Percentiles rank a stretch among this genome's conserved stretches.
These are phyloP conservation scores for Colletotrichum eremochloae DNA, from an alignment of 2,329 filamentous ascomycete genomes.

Conservation along the genomic window DNA sequence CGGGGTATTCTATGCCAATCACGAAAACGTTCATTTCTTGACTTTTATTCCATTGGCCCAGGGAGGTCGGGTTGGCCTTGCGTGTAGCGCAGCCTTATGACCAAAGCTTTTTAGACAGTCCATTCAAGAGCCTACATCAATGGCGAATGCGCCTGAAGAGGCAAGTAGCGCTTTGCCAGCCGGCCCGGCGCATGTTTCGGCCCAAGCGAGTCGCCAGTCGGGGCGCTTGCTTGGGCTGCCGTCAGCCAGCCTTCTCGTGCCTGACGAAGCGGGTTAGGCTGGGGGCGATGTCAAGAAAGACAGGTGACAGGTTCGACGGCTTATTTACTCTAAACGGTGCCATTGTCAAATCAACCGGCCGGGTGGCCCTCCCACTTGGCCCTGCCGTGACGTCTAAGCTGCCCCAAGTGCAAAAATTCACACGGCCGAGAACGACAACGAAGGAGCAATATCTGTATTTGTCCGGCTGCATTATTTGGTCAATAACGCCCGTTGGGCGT, in stretches of 20 bases:
- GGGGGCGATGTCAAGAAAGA: constrained; percentile 23
- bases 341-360: constrained; percentile 53
- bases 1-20: constrained; percentile 28
- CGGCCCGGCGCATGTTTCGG: constrained; percentile 35
- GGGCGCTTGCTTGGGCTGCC: constrained; percentile 44
- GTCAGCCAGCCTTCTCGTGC: constrained; percentile 49
- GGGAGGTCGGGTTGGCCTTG: constrained; percentile 17
- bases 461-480: constrained; percentile 20
- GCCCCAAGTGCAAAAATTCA: constrained; percentile 27
- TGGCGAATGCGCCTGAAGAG: background rate
- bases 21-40: constrained; percentile 14
- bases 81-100: constrained; percentile 39
- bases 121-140: background rate
- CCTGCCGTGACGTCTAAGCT: constrained; percentile 44
- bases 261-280: constrained; percentile 39
- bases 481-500: constrained; percentile 17
- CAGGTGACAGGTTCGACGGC: constrained; percentile 34
- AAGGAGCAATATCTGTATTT: constrained; percentile 18
- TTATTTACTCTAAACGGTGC: constrained; percentile 41
- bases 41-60: constrained; percentile 17
- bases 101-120: constrained; percentile 11
- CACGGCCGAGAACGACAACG: constrained; percentile 22
- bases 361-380: constrained; percentile 48
- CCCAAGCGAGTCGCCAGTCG: constrained; percentile 27
- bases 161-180: constrained; percentile 18